Percentiles rank a stretch among this genome's conserved stretches.
These are phyloP conservation scores for Saccharomyces eubayanus DNA, from an alignment of 805 yeast species.

Conservation along the genomic window DNA sequence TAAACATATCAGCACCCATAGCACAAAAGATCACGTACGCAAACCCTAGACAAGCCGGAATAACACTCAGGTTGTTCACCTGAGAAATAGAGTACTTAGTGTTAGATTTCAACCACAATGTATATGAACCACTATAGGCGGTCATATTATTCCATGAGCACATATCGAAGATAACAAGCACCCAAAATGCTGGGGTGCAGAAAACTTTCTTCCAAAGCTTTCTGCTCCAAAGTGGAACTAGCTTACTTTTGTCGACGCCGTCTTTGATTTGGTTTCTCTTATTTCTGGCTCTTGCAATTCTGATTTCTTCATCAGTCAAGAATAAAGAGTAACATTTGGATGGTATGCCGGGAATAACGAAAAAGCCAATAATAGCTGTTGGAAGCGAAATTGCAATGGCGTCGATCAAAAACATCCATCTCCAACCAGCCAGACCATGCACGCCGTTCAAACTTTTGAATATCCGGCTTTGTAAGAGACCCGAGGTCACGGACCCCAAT, in stretches of 20 bases:
- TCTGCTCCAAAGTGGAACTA: conserved; percentile 31
- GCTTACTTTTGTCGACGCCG: conserved; percentile 22
- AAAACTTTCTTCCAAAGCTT: conserved; percentile 47
- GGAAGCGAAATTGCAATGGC: conserved; percentile 44
- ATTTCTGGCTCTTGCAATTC: conserved; percentile 40
- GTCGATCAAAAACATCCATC: conserved; percentile 61
- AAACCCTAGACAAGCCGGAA: conserved; percentile 55
- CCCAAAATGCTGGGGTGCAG: conserved; percentile 48
- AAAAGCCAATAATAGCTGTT: conserved; percentile 42
- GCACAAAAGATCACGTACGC: conserved; percentile 40
- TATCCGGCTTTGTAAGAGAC: conserved; percentile 41
- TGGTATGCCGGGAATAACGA: conserved; percentile 54
- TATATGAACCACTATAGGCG: conserved; percentile 46
- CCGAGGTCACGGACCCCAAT: conserved; percentile 45
- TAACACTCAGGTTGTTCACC: conserved; percentile 43
- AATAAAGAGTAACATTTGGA: conserved; percentile 46
- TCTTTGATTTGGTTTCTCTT: conserved; percentile 32
- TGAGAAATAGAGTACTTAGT: conserved; percentile 36
- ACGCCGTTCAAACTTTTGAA: conserved; percentile 36
- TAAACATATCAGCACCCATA: conserved; percentile 42
- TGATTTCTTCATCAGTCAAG: conserved; percentile 51
- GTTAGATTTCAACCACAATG: conserved; percentile 53
- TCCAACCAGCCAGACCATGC: conserved; percentile 49
- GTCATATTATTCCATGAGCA: conserved; percentile 58
- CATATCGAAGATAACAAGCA: conserved; percentile 45